Percentiles rank a stretch among this genome's conserved stretches.
phyloP scores from a whole-genome alignment of 495 filamentous ascomycete genomes.

The Aspergillus affinis region DNA sequence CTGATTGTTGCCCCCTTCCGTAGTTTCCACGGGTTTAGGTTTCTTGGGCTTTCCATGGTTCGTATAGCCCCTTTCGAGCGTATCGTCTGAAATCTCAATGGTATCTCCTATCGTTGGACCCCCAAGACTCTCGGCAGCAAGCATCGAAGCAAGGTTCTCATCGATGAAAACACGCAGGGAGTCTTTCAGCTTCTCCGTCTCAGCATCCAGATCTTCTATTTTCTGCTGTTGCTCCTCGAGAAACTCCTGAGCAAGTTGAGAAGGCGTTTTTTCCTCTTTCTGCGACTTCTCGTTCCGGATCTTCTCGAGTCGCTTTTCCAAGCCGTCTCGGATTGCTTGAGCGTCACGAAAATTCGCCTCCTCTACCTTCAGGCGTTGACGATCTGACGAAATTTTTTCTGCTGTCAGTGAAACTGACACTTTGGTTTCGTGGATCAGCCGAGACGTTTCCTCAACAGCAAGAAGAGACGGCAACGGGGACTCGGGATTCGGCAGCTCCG shows the following conservation, averaged over 20 bases:
- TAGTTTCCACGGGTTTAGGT: constrained; percentile 43
- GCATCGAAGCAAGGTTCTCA: constrained; percentile 70
- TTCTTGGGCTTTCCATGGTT: constrained; percentile 70
- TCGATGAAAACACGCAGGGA: constrained; percentile 73
- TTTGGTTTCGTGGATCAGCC: constrained; percentile 62
- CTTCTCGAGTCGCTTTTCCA: constrained; percentile 58
- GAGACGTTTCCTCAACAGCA: constrained; percentile 63
- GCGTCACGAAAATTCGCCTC: constrained; percentile 61
- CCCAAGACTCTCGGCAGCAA: constrained; percentile 83
- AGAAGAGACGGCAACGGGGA: constrained; percentile 72
- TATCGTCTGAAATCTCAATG: constrained; percentile 59
- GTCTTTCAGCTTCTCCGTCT: constrained; percentile 56
- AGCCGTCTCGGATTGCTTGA: constrained; percentile 46
- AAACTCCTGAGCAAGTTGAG: constrained; percentile 59
- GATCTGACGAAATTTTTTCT: constrained; percentile 51
- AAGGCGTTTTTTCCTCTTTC: constrained; percentile 54
- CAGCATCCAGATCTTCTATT: constrained; percentile 52
- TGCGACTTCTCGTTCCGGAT: constrained; percentile 53
- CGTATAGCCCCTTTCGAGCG: constrained; percentile 68
- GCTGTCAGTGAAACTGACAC: constrained; percentile 55
- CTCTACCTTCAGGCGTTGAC: constrained; percentile 57
- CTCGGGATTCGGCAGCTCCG: constrained; percentile 61
- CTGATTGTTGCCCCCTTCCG: constrained; percentile 50
- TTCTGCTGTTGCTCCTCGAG: constrained; percentile 57
- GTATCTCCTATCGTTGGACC: constrained; percentile 81